Conservation (phyloP, 192 early-diverging fungal species). For the Haplosporangium gracile region DNA sequence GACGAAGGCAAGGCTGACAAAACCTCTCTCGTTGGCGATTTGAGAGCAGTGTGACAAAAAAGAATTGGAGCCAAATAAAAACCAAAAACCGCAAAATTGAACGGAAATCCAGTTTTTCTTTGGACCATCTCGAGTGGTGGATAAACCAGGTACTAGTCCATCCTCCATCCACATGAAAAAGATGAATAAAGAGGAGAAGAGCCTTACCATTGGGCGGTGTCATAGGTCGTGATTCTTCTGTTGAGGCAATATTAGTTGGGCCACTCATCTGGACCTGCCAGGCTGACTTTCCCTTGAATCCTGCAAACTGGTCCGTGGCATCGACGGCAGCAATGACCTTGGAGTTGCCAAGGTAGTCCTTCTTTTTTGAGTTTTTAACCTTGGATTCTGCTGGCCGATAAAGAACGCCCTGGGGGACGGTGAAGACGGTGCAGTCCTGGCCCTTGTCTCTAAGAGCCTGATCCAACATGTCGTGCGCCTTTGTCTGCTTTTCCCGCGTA, state of each 20-base stretch:
- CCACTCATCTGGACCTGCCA: conserved; percentile 60
- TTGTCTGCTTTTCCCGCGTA: conserved; percentile 67
- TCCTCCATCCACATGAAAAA: neutral
- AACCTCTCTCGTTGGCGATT: neutral
- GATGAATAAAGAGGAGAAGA: neutral
- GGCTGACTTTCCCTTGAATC: conserved; percentile 67
- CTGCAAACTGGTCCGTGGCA: conserved; percentile 68
- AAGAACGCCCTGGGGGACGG: conserved; percentile 81
- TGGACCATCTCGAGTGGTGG: neutral
- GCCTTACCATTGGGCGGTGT: conserved; percentile 40
- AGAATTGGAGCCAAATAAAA: neutral
- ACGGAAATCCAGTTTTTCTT: neutral
- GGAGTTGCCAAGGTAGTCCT: conserved; percentile 82
- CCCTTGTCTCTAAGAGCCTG: conserved; percentile 72
- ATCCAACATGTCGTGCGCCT: conserved; percentile 80
- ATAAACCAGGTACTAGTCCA: neutral
- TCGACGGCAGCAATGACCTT: conserved; percentile 89
- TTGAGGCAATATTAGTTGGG: conserved; percentile 57
- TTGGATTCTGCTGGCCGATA: conserved; percentile 89
- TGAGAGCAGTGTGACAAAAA: conserved; percentile 5
- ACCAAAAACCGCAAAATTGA: conserved; percentile 1
- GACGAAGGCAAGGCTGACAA: conserved; percentile 2
- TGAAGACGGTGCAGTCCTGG: conserved; percentile 79
- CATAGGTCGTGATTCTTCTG: conserved; percentile 37
- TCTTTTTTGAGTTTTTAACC: conserved; percentile 86